Base-by-base conservation (phyloP, 2,329 filamentous ascomycete species). In the Cercospora zeina region DNA sequence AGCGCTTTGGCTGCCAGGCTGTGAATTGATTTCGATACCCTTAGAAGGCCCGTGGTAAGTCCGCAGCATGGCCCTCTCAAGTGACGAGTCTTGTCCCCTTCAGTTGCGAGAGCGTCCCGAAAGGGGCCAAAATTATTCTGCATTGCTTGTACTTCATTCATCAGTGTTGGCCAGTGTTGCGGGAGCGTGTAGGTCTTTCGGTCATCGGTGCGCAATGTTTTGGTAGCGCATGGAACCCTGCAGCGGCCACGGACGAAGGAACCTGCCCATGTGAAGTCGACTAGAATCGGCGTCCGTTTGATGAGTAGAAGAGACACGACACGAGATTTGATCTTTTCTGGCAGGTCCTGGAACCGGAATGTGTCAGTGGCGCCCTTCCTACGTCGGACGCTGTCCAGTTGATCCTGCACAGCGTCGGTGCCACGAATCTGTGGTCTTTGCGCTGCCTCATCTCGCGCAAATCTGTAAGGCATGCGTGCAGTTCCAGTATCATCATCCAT, bases 311-410 rank as follows among this genome's bases (percentile, higher is more conserved):
- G 21, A 5, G 19, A 24, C 3, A 45, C 6, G 39, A 45, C 21
- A 45, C 39, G 39, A 45, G 39, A 21, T 9, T 45, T 45, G 16
- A 24, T 2, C 21, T 6, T 45, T 4, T 45, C 39, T 19, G 39
- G 39, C n/a, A 45, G 39, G 39, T 45, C 39, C 39, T 45, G 39
- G 39, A 45, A 45, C 4, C 39, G 19, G 39, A 45, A 45, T 45
- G 39, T 16, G 9, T 45, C 21, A 16, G 4, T 24, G 19, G 39
- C 5, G 13, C 13, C 13, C 19, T n/a, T 45, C 21, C 16, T 45
- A 16, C 10, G 3, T 21, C 4, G 39, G 11, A 10, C 19, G 3
- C 19, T 45, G 3, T 24, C 9, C 14, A 13, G 8, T 21, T 16
- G 19, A 3, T 19, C 21, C 39, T 45, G 39, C 39, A 16, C 39